Base-by-base conservation (phyloP, 495 filamentous ascomycete species). In the Poronia punctata region DNA sequence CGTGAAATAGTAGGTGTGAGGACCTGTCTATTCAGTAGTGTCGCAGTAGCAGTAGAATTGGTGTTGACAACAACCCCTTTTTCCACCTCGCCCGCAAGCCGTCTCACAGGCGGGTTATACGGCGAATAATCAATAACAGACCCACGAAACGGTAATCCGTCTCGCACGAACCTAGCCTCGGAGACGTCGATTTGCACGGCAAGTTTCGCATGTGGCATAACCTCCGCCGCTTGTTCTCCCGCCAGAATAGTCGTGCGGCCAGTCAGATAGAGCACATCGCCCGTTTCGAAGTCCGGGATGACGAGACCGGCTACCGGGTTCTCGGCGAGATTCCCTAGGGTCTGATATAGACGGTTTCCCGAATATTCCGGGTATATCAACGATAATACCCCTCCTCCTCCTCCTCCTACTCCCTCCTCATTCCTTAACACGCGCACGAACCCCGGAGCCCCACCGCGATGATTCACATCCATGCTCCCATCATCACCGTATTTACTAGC, bases 291-390 rank as follows among this genome's bases (percentile, higher is more conserved):
- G 50, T 87, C 78, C 1, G 86, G 81, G 23, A 92, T 68, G 12
- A 72, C 75, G 14, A 84, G 52, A 7, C 87, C 77, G 11, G 83
- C 75, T 30, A 60, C 56, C 12, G 83, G 84, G 25, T 74, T 80
- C n/a, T 64, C 65, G 21, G 70, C 60, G 5, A 90, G 61, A 50
- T 90, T 89, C 1, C 85, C 86, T 6, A 90, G 66, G 1, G 81
- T 82, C 59, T 93, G 86, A 45, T 92, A 92, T 1, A 90, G 65
- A 27, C 83, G 66, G 56, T 94, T 89, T 3, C 85, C 86, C 19
- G 80, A 84, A 57, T 84, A 87, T 57, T 92, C 86, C 0, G 86
- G 84, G 59, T 83, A 92, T 14, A 78, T 11, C 6, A 20, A 20
- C 9, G n/a, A 35, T 11, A 79, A 69, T 19, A 90, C 52, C 3